Conservation (phyloP, 331 rosid genomes). For the Cydonia oblonga region DNA sequence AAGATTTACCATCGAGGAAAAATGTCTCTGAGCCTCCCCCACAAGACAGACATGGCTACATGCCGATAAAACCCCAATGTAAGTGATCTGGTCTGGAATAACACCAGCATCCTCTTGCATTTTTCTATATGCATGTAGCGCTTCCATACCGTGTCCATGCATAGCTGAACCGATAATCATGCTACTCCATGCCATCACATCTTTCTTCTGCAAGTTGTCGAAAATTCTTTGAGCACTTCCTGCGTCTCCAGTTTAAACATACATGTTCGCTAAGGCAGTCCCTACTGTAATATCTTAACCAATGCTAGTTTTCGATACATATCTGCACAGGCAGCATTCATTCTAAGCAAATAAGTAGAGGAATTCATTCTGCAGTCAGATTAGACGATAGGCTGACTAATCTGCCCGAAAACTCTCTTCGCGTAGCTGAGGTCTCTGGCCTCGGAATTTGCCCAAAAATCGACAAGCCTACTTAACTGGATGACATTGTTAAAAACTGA, state of each 20-base stretch:
- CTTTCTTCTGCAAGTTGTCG: constrained; percentile 38
- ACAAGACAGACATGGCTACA: constrained; percentile 63
- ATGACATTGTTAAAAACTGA: constrained; percentile 13
- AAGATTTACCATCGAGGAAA: constrained; percentile 31
- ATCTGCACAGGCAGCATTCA: constrained; percentile 49
- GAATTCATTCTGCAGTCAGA: too few species aligned
- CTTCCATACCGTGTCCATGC: constrained; percentile 60
- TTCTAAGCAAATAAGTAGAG: constrained; percentile 47
- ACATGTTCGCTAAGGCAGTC: constrained; percentile 63
- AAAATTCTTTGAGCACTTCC: constrained; percentile 39
- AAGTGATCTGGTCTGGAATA: constrained; percentile 53
- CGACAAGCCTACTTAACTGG: constrained; percentile 8
- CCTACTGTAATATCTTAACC: constrained; percentile 31
- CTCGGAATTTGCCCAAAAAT: constrained; percentile 35
- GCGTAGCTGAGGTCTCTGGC: constrained; percentile 51
- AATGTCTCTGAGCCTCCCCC: constrained; percentile 50
- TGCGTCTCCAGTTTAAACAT: constrained; percentile 53
- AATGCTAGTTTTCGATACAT: constrained; percentile 29
- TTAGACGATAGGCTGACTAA: constrained; percentile 47
- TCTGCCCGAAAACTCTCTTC: constrained; percentile 28
- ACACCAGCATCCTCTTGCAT: constrained; percentile 52
- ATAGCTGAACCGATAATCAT: constrained; percentile 56
- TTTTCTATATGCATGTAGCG: constrained; percentile 34
- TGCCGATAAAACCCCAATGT: constrained; percentile 50
- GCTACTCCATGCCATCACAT: constrained; percentile 62